Evolutionary conservation across 106 monocot species (phyloP).

Genomic region (Apostasia shenzhenica): DNA sequence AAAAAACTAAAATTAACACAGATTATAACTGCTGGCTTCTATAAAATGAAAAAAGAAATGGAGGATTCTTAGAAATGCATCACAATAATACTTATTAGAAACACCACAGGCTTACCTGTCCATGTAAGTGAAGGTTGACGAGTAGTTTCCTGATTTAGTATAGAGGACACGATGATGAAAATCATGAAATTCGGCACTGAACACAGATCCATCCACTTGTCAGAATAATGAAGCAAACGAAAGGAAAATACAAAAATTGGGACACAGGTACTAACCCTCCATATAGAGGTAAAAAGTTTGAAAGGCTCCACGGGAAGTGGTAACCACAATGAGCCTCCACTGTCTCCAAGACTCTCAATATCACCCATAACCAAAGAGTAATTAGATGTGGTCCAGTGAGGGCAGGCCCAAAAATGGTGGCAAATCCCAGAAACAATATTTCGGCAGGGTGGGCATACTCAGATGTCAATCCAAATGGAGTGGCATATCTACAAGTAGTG

Average conservation of each 20-base stretch:
- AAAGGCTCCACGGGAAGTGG: conserved; percentile 92
- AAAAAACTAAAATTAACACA: no score
- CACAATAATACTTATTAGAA: no score
- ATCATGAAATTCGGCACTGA: conserved; percentile 62
- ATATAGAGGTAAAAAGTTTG: conserved; percentile 86
- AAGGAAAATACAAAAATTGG: background rate
- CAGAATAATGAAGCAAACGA: conserved; percentile 25
- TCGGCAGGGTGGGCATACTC: conserved; percentile 97
- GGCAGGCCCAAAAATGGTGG: conserved; percentile 84
- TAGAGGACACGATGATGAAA: conserved; percentile 67
- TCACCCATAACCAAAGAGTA: conserved; percentile 93
- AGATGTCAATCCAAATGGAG: conserved; percentile 90
- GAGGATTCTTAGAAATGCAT: no score
- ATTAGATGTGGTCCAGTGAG: conserved; percentile 80
- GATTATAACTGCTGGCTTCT: no score
- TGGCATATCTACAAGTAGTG: conserved; percentile 34
- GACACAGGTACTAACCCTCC: conserved; percentile 55
- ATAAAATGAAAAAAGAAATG: no score
- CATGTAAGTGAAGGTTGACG: conserved; percentile 76
- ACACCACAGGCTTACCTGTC: conserved; percentile 36
- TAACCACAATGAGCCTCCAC: conserved; percentile 93
- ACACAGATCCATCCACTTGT: conserved; percentile 1
- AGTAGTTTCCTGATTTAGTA: conserved; percentile 64
- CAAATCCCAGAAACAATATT: conserved; percentile 86
- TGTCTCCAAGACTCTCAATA: conserved; percentile 85